Evolutionary conservation across 179 eudicot species (phyloP).

Genomic region (Corrigiola litoralis): DNA sequence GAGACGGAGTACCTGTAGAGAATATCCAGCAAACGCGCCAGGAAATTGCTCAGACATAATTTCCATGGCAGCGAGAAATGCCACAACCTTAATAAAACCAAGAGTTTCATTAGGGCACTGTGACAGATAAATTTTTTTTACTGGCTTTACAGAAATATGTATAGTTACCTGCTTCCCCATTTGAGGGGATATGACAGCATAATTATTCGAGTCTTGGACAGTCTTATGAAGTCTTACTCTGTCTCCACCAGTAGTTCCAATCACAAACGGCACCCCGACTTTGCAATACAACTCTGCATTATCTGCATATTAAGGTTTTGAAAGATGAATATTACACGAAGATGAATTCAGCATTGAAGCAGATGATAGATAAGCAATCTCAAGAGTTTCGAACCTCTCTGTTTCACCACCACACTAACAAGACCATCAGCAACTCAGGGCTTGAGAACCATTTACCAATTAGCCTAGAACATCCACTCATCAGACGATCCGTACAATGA

Average conservation of each 20-base stretch:
- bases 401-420: not conserved
- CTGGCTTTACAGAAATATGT: conserved; percentile 1
- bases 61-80: conserved; percentile 96
- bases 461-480: not conserved
- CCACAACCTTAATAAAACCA: conserved; percentile 62
- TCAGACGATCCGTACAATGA: not conserved
- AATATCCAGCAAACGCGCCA: conserved; percentile 87
- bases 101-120: conserved; percentile 5
- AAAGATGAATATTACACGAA: conserved; percentile 1
- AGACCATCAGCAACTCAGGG: not conserved
- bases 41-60: conserved; percentile 94
- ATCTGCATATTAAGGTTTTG: conserved; percentile 20
- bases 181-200: conserved; percentile 95
- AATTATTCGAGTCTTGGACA: conserved; percentile 60
- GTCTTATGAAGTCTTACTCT: conserved; percentile 70
- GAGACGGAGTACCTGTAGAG: conserved; percentile 43
- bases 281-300: conserved; percentile 82
- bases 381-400: not conserved
- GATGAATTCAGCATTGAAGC: not conserved
- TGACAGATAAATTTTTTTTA: not conserved
- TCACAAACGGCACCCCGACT: conserved; percentile 94
- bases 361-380: not conserved
- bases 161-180: conserved; percentile 87
- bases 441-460: not conserved
- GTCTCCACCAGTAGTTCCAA: conserved; percentile 98